Evolutionary conservation across 176 grass and related monocot species (phyloP), one percentile per base, ranked within the genome.

Genomic region (Typha latifolia): DNA sequence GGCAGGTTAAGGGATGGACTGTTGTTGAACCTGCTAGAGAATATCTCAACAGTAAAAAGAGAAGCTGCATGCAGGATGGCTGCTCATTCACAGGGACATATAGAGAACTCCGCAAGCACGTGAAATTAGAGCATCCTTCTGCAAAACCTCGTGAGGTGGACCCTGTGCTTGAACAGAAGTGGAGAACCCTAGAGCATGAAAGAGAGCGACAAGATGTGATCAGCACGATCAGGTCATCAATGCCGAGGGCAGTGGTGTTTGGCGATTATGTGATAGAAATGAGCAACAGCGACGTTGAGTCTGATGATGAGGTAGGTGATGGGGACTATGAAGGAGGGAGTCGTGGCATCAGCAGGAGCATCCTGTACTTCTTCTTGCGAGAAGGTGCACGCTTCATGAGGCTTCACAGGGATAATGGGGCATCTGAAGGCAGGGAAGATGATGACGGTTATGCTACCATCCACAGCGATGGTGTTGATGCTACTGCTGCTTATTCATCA

Each of bases 1-100:
- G 94, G 12, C 82, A 93, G 69, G 89, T 99, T 32, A 99, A 99
- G 82, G 94, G 94, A 10, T 99, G 94, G 94, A 99, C 89, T 12
- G 81, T 99, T 31, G 94, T 99, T 26, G 84, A 99, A 73, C 76
- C 83, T 27, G 94, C 94, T 16, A 83, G 94, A 43, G 76, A 81
- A 16, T 93, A 93, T 64, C 86, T 99, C 49, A 91, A 93, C 32
- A 78, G 72, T 1, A 97, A 97, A 81, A 71, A 72, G 81, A 86
- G 94, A 70, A 90, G 84, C 49, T 99, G 94, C 74, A 87, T 93
- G 89, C 94, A 99, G 64, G 94, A 99, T 43, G 74, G 84, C 26
- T 93, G 94, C 71, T 87, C 83, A 12, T 99, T 99, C 49, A 66
- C 85, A 5, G 94, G 94, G 22, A 82, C 86, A 19, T 99, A 99